Base-by-base conservation (phyloP, 2,329 filamentous ascomycete species). In the Peltaster fructicola region DNA sequence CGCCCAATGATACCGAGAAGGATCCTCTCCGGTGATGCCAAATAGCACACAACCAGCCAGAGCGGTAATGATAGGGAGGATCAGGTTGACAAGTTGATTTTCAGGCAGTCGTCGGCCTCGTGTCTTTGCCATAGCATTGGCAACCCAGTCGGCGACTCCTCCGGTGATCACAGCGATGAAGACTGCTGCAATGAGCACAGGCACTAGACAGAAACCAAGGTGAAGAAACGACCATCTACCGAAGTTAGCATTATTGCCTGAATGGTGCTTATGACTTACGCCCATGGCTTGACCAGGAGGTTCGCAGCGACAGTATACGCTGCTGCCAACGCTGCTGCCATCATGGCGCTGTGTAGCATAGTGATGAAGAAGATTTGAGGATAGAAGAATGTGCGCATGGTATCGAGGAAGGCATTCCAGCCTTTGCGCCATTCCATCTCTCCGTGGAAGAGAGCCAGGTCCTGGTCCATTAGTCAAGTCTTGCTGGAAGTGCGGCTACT, bases 311-410 rank as follows among this genome's bases (percentile, higher is more conserved):
- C 37, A 8, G 37, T 40, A 30, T 44, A 42, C 12, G 33, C 30
- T 3, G 36, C 35, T 17, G 43, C 40, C 17, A 40, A 37, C 12
- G 39, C 35, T 13, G 25, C 31, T n/a, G 36, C 39, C 27, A 44
- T 44, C 38, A 44, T 42, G 14, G 34, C 38, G 15, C 33, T 38
- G 32, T 45, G 44, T 12, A 46, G 27, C 33, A 43, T 37, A 7
- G 41, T 41, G 30, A 43, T 39, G 38, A 43, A 46, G 30, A 44
- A 34, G 19, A 46, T 44, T 17, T 44, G 41, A 7, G 43, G 43
- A 19, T 43, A 46, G 26, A 44, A 35, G 24, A 44, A 44, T 5
- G 43, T 45, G 17, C 35, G 33, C 8, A 45, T 19, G 8, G 41
- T 46, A 33, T 46, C 41, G 27, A 43, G 26, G 22, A 46, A 31